Percentiles rank a stretch among this genome's conserved stretches.
Conservation (phyloP, 1,139 yeast genomes). For the Taphrina deformans region DNA sequence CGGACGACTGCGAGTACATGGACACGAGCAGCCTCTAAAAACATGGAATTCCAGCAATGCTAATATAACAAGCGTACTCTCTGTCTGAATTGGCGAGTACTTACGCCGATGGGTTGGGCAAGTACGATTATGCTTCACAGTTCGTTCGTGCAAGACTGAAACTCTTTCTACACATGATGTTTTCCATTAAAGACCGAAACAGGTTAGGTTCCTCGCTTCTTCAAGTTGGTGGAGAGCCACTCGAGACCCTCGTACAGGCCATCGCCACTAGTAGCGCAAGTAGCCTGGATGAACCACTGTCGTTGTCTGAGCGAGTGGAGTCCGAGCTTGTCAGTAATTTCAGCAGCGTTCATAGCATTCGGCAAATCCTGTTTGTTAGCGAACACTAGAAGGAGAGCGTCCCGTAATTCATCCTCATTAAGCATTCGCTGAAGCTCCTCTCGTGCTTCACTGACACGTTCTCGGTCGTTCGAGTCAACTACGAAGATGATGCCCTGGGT, state of each 20-base stretch:
- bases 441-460: slow-evolving; percentile 89
- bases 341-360: slow-evolving; percentile 94
- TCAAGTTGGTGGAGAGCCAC: slow-evolving; percentile 80
- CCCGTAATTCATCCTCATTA: slow-evolving; percentile 90
- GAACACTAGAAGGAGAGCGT: slow-evolving; percentile 81
- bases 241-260: slow-evolving; percentile 88
- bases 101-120: neutral
- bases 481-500: slow-evolving; percentile 92
- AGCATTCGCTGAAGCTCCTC: slow-evolving; percentile 93
- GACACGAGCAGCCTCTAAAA: slow-evolving; percentile 1
- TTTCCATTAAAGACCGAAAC: neutral
- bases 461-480: slow-evolving; percentile 90
- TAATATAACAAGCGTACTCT: slow-evolving; percentile 6
- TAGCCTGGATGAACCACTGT: slow-evolving; percentile 93
- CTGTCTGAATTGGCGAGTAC: neutral
- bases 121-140: slow-evolving; percentile 4
- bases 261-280: slow-evolving; percentile 93
- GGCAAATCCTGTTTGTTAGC: slow-evolving; percentile 95
- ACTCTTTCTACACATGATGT: slow-evolving; percentile 1
- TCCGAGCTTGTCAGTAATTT: slow-evolving; percentile 88
- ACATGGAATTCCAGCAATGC: slow-evolving; percentile 12
- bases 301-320: slow-evolving; percentile 89
- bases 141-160: slow-evolving; percentile 41
- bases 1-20: neutral
- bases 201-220: slow-evolving; percentile 26